A percentile compares a stretch with the other conserved stretches of the same genome.
phyloP scores from a whole-genome alignment of 495 filamentous ascomycete species.

The Bacidia gigantensis region DNA sequence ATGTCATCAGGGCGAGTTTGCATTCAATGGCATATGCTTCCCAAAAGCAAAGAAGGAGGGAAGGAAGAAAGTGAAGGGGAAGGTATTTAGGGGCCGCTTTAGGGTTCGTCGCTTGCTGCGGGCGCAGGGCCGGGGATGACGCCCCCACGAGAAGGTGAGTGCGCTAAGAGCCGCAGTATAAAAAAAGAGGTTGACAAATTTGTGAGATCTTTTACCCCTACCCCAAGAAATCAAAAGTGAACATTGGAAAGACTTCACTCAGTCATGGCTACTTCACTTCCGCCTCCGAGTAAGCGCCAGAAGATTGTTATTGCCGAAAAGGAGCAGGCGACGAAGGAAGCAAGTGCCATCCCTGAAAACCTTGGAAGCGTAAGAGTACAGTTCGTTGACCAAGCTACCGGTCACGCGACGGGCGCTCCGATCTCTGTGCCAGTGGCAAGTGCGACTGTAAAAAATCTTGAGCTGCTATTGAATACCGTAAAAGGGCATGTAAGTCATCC shows the following conservation, averaged over 20 bases:
- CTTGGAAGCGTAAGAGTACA: slow-evolving; percentile 71
- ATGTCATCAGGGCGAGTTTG: not conserved
- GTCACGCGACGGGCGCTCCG: slow-evolving; percentile 48
- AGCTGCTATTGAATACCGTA: slow-evolving; percentile 78
- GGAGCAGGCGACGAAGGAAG: slow-evolving; percentile 61
- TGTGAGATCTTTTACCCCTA: not conserved
- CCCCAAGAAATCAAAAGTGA: not conserved
- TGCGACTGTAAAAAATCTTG: slow-evolving; percentile 78
- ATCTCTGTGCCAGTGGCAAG: slow-evolving; percentile 75
- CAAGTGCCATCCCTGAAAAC: slow-evolving; percentile 54
- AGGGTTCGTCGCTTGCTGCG: too few relatives aligned
- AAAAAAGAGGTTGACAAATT: not conserved
- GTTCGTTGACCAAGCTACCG: slow-evolving; percentile 74
- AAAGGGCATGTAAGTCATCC: slow-evolving; percentile 55
- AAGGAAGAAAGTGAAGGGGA: too few relatives aligned
- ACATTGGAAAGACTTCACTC: too few relatives aligned
- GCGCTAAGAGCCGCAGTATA: not conserved
- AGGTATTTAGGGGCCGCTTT: too few relatives aligned
- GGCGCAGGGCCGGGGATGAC: too few relatives aligned
- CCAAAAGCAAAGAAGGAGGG: too few relatives aligned
- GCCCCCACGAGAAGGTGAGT: not conserved
- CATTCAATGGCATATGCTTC: too few relatives aligned
- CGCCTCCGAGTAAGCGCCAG: slow-evolving; percentile 85
- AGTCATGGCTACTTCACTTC: slow-evolving; percentile 73
- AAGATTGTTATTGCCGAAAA: slow-evolving; percentile 61